A percentile compares a stretch with the other conserved stretches of the same genome.
Evolutionary conservation across 108 stramenopile species (phyloP).

Genomic region (Cyclotella cryptica): DNA sequence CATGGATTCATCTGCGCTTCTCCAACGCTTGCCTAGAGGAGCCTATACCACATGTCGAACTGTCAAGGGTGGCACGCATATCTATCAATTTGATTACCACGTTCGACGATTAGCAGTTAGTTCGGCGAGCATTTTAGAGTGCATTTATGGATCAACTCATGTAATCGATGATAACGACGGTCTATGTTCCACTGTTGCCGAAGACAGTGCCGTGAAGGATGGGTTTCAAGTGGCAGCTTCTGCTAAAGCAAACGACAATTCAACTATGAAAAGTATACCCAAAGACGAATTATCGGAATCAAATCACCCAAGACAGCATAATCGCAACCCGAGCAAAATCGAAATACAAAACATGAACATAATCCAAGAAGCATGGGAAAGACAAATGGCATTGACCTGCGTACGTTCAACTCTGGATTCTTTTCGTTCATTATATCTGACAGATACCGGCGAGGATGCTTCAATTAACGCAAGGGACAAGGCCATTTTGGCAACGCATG

Average conservation of each 20-base stretch:
- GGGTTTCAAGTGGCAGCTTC: too few species aligned
- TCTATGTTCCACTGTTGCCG: too few species aligned
- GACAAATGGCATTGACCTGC: constrained; percentile 33
- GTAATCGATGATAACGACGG: neutral
- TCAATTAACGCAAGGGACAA: neutral
- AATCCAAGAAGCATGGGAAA: constrained; percentile 26
- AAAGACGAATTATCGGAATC: neutral
- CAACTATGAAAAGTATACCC: neutral
- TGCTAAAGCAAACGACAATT: too few species aligned
- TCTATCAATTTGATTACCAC: constrained; percentile 54
- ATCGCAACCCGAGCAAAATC: constrained; percentile 11
- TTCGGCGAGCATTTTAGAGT: constrained; percentile 28
- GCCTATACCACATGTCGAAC: constrained; percentile 53
- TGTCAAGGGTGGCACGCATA: constrained; percentile 28
- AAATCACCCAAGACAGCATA: constrained; percentile 29
- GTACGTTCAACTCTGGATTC: constrained; percentile 26
- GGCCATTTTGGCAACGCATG: neutral
- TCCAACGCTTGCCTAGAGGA: constrained; percentile 41
- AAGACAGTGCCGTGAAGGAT: too few species aligned
- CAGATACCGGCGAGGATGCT: neutral
- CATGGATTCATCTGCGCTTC: constrained; percentile 28
- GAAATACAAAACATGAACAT: constrained; percentile 23
- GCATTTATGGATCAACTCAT: neutral
- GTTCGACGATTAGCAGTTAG: constrained; percentile 35
- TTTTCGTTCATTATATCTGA: constrained; percentile 20